phyloP scores from a whole-genome alignment of 2,329 filamentous ascomycete genomes.

The Alternaria brassicae region DNA sequence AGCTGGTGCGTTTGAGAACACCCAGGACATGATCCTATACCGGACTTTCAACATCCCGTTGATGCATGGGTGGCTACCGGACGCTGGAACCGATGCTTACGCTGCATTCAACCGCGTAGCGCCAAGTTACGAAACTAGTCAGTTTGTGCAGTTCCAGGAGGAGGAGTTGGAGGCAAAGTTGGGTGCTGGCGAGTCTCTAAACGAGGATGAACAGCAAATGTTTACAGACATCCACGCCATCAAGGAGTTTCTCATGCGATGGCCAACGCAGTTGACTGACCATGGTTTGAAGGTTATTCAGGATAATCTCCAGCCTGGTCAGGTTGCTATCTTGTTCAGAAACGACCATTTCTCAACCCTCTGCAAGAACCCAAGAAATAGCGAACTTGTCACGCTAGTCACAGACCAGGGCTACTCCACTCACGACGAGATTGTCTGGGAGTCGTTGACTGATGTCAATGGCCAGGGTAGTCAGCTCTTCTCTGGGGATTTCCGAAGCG shows the following conservation, averaged over 20 bases:
- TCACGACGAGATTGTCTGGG: slow-evolving; percentile 95
- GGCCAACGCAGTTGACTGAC: slow-evolving; percentile 85
- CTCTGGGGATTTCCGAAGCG: slow-evolving; percentile 85
- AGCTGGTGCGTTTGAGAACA: slow-evolving; percentile 84
- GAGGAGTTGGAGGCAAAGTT: slow-evolving; percentile 88
- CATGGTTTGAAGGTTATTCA: slow-evolving; percentile 80
- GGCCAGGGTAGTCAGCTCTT: slow-evolving; percentile 84
- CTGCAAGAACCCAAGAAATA: slow-evolving; percentile 82
- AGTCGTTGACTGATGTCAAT: slow-evolving; percentile 86
- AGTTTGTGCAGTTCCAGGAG: slow-evolving; percentile 85
- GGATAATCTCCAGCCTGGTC: slow-evolving; percentile 74
- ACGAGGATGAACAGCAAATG: slow-evolving; percentile 74
- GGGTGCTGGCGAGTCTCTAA: slow-evolving; percentile 65
- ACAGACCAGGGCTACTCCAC: slow-evolving; percentile 90
- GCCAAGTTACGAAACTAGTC: slow-evolving; percentile 87
- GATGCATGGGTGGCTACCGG: slow-evolving; percentile 93
- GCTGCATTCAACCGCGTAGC: slow-evolving; percentile 76
- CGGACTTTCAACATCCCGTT: slow-evolving; percentile 86
- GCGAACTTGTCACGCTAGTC: slow-evolving; percentile 80
- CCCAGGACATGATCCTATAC: slow-evolving; percentile 88
- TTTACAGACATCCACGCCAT: slow-evolving; percentile 86
- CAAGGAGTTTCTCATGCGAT: slow-evolving; percentile 78
- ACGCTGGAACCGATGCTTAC: slow-evolving; percentile 68
- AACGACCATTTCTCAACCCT: slow-evolving; percentile 98
- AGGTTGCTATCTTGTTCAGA: slow-evolving; percentile 89